phyloP scores from a whole-genome alignment of 192 early-diverging fungal species.

The Paraglomus brasilianum region DNA sequence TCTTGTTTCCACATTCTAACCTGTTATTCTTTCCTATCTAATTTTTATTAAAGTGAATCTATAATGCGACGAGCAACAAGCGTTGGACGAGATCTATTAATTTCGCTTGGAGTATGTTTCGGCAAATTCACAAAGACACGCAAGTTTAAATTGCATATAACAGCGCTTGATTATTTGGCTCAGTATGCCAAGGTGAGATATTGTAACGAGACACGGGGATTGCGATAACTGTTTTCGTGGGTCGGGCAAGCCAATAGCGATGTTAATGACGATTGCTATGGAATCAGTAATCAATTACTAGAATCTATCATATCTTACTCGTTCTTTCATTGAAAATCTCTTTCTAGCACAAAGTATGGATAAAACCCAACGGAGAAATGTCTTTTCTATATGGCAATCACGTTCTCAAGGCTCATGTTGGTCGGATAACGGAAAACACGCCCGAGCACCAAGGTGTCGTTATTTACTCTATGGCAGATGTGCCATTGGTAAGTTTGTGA shows the following conservation, averaged over 20 bases:
- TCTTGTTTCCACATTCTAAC: not conserved
- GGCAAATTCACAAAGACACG: constrained; percentile 98
- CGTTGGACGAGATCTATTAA: constrained; percentile 82
- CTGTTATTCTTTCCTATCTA: not conserved
- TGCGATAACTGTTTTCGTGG: not conserved
- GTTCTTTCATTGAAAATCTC: not conserved
- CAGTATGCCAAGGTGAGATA: constrained; percentile 85
- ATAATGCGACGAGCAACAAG: constrained; percentile 87
- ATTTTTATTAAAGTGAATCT: constrained; percentile 61
- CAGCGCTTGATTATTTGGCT: constrained; percentile 85
- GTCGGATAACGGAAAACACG: constrained; percentile 96
- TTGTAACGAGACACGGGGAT: too few relatives aligned
- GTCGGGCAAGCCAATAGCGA: not conserved
- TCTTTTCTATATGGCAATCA: constrained; percentile 98
- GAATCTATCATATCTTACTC: not conserved
- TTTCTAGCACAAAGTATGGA: constrained; percentile 94
- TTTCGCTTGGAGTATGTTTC: constrained; percentile 95
- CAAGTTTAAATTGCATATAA: constrained; percentile 95
- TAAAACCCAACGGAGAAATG: constrained; percentile 99
- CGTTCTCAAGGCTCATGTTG: constrained; percentile 94
- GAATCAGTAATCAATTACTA: not conserved
- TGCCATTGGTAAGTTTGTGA: constrained; percentile 70
- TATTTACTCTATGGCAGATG: constrained; percentile 90
- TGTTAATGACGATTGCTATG: not conserved
- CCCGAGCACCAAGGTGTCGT: constrained; percentile 98